These are phyloP conservation scores for Silene vulgaris DNA, from an alignment of 179 eudicot genomes.

Conservation along the genomic window DNA sequence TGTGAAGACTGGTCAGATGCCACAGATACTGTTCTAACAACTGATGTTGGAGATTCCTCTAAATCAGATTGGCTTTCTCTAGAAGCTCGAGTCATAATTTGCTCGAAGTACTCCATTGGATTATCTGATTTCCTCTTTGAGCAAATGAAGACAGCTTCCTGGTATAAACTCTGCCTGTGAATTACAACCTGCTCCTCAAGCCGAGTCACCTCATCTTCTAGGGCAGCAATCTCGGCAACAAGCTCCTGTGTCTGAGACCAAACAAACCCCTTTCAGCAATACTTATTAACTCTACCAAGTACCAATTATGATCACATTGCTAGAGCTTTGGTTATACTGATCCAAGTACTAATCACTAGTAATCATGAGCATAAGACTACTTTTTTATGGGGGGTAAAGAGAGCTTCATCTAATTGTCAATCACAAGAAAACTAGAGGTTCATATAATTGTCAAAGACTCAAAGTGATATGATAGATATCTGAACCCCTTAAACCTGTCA, in stretches of 20 bases:
- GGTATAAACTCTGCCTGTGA: slow-evolving; percentile 35
- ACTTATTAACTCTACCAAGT: no score
- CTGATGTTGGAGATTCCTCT: slow-evolving; percentile 29
- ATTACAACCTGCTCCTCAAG: slow-evolving; percentile 43
- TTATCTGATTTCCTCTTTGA: slow-evolving; percentile 37
- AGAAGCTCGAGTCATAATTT: slow-evolving; percentile 25
- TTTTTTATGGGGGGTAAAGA: no score
- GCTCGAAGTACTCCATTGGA: slow-evolving; percentile 28
- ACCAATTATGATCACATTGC: no score
- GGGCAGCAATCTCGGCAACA: slow-evolving; percentile 42
- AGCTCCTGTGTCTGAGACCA: slow-evolving; percentile 42
- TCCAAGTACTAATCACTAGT: no score
- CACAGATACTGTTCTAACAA: slow-evolving; percentile 25
- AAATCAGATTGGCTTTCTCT: slow-evolving; percentile 31
- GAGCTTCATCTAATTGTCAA: not conserved
- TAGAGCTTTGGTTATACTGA: no score
- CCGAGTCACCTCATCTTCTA: slow-evolving; percentile 46
- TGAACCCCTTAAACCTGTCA: no score
- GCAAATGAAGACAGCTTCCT: slow-evolving; percentile 44
- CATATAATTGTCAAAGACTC: no score
- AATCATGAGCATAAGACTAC: no score
- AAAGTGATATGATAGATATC: no score
- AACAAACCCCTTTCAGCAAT: not conserved
- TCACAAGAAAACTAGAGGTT: not conserved
- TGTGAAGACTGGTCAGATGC: slow-evolving; percentile 32